Evolutionary conservation across 2,329 filamentous ascomycete species (phyloP).

Genomic region (Penicillium sp.): DNA sequence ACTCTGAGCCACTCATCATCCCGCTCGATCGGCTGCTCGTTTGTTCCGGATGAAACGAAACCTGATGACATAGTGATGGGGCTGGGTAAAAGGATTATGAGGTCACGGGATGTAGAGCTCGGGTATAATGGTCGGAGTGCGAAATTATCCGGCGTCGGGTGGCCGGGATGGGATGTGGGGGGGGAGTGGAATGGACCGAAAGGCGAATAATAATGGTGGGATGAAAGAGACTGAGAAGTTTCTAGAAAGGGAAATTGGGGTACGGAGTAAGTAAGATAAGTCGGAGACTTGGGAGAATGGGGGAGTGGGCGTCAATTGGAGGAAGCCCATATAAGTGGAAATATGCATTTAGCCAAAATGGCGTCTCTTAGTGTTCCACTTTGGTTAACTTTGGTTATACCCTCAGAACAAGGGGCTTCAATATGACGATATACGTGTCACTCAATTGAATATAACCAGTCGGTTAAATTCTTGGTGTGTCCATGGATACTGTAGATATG

Average conservation of each 20-base stretch:
- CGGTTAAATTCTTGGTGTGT: conserved; percentile 5
- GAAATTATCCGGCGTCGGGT: conserved; percentile 18
- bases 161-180: conserved; percentile 2
- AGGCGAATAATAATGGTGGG: not conserved
- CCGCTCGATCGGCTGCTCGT: conserved; percentile 38
- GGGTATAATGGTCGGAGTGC: conserved; percentile 15
- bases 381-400: not conserved
- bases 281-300: not conserved
- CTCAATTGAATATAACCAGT: not conserved
- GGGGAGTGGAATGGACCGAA: conserved; percentile 7
- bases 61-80: conserved; percentile 43
- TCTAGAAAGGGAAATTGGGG: not conserved
- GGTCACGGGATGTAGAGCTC: conserved; percentile 4
- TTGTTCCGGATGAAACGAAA: conserved; percentile 46
- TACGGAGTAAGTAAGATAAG: not conserved
- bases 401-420: not conserved
- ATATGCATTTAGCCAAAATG: conserved; percentile 4
- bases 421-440: not conserved
- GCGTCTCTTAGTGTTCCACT: not conserved
- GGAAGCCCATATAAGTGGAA: not conserved
- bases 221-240: not conserved
- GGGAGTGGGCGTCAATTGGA: not conserved
- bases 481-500: not conserved
- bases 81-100: conserved; percentile 7
- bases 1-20: conserved; percentile 46